Conservation (phyloP, 2,329 filamentous ascomycete genomes). For the Phyllosticta ampelicida region DNA sequence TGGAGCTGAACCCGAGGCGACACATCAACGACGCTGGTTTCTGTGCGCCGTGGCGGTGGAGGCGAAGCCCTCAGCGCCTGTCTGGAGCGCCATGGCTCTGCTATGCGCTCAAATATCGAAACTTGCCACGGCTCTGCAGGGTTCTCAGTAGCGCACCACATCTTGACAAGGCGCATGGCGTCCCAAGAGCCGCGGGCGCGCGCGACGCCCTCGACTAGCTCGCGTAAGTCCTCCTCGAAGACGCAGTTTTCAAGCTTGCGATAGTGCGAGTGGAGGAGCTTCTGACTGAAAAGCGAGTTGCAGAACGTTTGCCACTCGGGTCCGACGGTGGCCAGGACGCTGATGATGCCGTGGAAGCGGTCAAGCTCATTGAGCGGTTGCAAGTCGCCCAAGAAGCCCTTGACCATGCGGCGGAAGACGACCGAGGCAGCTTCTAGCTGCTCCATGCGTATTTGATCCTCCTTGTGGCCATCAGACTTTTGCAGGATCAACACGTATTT, state of each 20-base stretch:
- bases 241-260: slow-evolving; percentile 18
- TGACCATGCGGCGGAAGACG: not conserved
- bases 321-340: slow-evolving; percentile 20
- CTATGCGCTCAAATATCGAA: not conserved
- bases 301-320: slow-evolving; percentile 13
- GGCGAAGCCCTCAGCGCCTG: not conserved
- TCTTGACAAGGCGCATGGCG: slow-evolving; percentile 38
- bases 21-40: not conserved
- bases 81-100: not conserved
- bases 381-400: not conserved
- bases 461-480: not conserved
- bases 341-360: slow-evolving; percentile 3
- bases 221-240: slow-evolving; percentile 30
- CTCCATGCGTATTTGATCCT: not conserved
- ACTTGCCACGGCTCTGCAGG: not conserved
- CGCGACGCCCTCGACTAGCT: slow-evolving; percentile 44
- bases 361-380: not conserved
- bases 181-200: slow-evolving; percentile 36
- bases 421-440: not conserved
- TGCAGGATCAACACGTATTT: slow-evolving; percentile 7
- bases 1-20: not conserved
- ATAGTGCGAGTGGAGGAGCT: not conserved
- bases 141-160: slow-evolving; percentile 31
- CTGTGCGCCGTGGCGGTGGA: not conserved
- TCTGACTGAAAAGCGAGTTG: not conserved